Conservation (phyloP, 2,329 filamentous ascomycete species). For the Epichloe brachyelytri region DNA sequence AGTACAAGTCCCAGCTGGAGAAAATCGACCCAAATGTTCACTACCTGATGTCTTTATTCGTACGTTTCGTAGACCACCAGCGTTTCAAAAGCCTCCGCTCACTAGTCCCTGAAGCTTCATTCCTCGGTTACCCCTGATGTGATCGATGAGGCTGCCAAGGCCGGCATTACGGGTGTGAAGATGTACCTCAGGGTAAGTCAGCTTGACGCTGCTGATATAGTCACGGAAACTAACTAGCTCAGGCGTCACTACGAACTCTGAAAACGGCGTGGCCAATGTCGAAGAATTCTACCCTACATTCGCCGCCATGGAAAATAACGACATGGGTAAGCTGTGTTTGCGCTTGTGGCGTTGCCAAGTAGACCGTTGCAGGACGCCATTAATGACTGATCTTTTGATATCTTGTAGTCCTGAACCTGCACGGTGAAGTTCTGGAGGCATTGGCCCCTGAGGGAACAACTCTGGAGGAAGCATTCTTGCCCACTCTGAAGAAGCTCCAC, state of each 20-base stretch:
- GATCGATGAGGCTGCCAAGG: constrained; percentile 59
- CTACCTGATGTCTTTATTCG: constrained; percentile 51
- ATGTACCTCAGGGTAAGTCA: constrained; percentile 39
- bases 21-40: constrained; percentile 48
- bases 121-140: constrained; percentile 51
- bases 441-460: constrained; percentile 34
- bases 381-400: neutral
- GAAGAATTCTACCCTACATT: constrained; percentile 68
- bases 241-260: constrained; percentile 53
- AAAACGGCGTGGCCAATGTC: constrained; percentile 53
- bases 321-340: constrained; percentile 29
- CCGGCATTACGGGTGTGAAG: constrained; percentile 62
- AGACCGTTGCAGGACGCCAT: neutral
- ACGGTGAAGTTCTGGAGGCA: constrained; percentile 61
- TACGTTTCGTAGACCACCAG: neutral
- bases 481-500: constrained; percentile 63
- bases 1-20: constrained; percentile 50
- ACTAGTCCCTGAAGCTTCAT: constrained; percentile 30
- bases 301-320: constrained; percentile 74
- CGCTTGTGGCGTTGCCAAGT: neutral
- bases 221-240: neutral
- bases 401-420: constrained; percentile 65
- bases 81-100: neutral
- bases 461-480: constrained; percentile 53
- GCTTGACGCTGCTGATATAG: neutral